Evolutionary conservation across 768 basidiomycete genomes (phyloP).

Genomic region (Cystofilobasidium capitatum): DNA sequence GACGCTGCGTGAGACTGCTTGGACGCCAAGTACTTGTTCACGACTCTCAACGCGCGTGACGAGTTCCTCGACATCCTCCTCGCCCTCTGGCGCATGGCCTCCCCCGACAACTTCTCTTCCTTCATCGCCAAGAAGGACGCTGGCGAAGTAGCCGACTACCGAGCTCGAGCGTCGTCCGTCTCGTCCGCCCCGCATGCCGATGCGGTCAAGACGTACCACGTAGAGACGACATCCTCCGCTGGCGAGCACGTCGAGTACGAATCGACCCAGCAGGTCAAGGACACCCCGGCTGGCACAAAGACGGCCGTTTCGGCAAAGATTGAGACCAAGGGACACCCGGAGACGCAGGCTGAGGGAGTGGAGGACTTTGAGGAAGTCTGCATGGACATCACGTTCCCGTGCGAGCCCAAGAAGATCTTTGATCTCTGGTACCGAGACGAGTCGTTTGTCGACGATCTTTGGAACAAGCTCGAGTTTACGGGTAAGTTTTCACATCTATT

Average conservation of each 20-base stretch:
- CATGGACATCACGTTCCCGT: constrained; percentile 17
- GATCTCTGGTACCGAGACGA: constrained; percentile 30
- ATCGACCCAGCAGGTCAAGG: background rate
- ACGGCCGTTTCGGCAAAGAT: background rate
- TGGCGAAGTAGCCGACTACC: background rate
- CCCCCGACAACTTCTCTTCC: constrained; percentile 25
- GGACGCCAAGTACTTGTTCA: constrained; percentile 28
- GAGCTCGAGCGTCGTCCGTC: constrained; percentile 1
- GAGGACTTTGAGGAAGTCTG: background rate
- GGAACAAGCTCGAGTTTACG: constrained; percentile 29
- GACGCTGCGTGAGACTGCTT: no score
- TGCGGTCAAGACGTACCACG: background rate
- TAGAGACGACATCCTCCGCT: background rate
- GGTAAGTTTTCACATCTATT: constrained; percentile 10
- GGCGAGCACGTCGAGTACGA: background rate
- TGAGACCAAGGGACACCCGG: background rate
- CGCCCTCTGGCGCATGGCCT: constrained; percentile 20
- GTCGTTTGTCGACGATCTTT: constrained; percentile 26
- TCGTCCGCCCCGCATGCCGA: background rate
- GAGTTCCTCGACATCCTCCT: constrained; percentile 28
- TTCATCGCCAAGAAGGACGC: constrained; percentile 21
- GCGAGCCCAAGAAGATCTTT: constrained; percentile 30
- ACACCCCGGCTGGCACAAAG: no score
- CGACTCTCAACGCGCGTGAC: constrained; percentile 29
- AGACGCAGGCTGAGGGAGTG: background rate